phyloP scores from a whole-genome alignment of 345 rosid genomes.

The Rhodamnia argentea region DNA sequence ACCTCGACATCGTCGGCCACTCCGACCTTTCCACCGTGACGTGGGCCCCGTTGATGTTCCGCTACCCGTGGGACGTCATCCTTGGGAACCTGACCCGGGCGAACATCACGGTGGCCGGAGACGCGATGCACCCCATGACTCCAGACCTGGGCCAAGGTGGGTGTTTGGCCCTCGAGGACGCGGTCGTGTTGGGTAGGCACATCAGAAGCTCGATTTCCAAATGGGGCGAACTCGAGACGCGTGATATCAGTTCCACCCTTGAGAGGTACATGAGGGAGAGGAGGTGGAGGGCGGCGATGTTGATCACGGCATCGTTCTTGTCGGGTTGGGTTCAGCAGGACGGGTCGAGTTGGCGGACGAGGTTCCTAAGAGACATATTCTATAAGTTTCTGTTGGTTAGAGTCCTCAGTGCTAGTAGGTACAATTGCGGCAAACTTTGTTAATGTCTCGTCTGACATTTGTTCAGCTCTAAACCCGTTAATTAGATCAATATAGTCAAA shows the following conservation, averaged over 20 bases:
- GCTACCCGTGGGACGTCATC: conserved; percentile 28
- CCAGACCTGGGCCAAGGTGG: conserved; percentile 46
- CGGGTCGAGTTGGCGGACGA: conserved; percentile 5
- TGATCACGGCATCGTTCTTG: conserved; percentile 11
- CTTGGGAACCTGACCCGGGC: conserved; percentile 18
- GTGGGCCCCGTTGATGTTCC: conserved; percentile 13
- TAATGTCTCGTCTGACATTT: background rate
- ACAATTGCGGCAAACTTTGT: background rate
- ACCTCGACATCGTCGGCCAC: conserved; percentile 12
- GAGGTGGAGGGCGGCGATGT: conserved; percentile 16
- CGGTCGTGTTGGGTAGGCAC: conserved; percentile 25
- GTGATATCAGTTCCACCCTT: conserved; percentile 3
- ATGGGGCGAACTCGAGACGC: background rate
- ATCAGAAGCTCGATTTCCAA: conserved; percentile 6
- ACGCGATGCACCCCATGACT: conserved; percentile 50
- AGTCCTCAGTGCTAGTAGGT: no score
- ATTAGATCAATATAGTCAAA: no score
- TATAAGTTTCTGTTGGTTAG: background rate
- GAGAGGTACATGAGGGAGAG: conserved; percentile 16
- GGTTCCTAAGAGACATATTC: background rate
- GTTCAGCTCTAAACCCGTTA: background rate
- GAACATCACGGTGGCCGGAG: conserved; percentile 33
- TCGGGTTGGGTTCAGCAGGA: conserved; percentile 29
- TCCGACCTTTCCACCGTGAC: conserved; percentile 20
- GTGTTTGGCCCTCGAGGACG: conserved; percentile 28